Evolutionary conservation across 805 yeast genomes (phyloP).

Genomic region (Yamadazyma endophytica): DNA sequence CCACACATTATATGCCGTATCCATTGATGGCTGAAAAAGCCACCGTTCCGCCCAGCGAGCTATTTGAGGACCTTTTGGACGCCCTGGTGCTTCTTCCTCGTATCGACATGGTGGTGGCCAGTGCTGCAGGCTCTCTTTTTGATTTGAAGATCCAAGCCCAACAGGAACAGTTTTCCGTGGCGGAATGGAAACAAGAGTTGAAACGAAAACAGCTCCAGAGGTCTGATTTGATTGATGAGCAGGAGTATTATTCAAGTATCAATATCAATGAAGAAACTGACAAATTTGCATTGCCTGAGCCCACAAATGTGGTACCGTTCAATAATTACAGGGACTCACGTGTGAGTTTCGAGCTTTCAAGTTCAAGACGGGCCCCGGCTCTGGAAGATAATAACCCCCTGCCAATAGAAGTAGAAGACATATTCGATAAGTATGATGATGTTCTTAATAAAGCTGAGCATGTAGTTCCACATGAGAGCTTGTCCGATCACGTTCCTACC

Average conservation of each 20-base stretch:
- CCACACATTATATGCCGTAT: constrained; percentile 42
- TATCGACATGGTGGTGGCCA: constrained; percentile 42
- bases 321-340: constrained; percentile 1
- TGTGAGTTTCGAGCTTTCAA: too few relatives aligned
- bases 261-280: constrained; percentile 2
- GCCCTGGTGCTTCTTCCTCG: constrained; percentile 36
- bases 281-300: neutral
- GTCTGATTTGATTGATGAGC: neutral
- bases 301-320: neutral
- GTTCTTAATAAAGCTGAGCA: too few relatives aligned
- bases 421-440: too few relatives aligned
- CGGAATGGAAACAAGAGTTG: constrained; percentile 6
- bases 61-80: constrained; percentile 29
- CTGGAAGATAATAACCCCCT: too few relatives aligned
- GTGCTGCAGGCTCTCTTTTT: constrained; percentile 42
- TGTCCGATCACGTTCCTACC: too few relatives aligned
- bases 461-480: too few relatives aligned
- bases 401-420: too few relatives aligned
- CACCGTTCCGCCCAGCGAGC: constrained; percentile 31
- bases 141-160: constrained; percentile 32
- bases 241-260: constrained; percentile 4
- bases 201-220: neutral
- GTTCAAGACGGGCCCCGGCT: too few relatives aligned
- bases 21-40: constrained; percentile 35
- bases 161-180: constrained; percentile 27